These are phyloP conservation scores for Linum trigynum DNA, from an alignment of 345 rosid species.

Conservation along the genomic window DNA sequence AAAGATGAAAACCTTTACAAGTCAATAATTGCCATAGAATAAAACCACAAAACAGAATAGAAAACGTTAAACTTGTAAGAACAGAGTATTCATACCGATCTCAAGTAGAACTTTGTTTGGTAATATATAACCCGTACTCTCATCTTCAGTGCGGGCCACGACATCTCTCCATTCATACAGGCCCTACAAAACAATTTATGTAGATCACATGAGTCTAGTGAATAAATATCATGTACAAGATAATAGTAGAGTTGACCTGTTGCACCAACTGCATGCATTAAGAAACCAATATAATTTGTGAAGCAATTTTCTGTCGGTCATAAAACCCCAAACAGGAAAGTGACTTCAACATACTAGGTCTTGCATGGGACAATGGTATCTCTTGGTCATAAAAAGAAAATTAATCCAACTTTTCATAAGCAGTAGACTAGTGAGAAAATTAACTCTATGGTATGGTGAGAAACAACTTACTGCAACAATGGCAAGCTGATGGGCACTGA, in stretches of 20 bases:
- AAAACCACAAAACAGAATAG: background rate
- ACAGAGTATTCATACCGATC: conserved; percentile 41
- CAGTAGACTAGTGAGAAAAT: background rate
- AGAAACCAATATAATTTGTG: background rate
- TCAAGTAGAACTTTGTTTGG: conserved; percentile 82
- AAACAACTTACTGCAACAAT: conserved; percentile 58
- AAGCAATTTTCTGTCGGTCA: background rate
- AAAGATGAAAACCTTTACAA: conserved; percentile 9
- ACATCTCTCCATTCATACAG: conserved; percentile 79
- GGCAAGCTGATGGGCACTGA: conserved; percentile 73
- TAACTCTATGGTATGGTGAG: conserved; percentile 2
- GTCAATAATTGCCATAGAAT: conserved; percentile 4
- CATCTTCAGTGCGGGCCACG: conserved; percentile 77
- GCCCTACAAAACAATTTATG: conserved; percentile 42
- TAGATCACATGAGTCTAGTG: background rate
- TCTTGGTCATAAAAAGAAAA: background rate
- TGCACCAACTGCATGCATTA: too few species aligned
- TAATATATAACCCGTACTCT: conserved; percentile 82
- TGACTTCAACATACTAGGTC: too few species aligned
- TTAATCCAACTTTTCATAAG: too few species aligned
- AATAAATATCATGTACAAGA: background rate
- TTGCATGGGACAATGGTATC: too few species aligned
- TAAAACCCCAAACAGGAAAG: too few species aligned
- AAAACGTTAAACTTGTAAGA: background rate
- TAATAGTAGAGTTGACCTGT: too few species aligned